Evolutionary conservation across 257 asterid species (phyloP).

Genomic region (Ophiorrhiza pumila): DNA sequence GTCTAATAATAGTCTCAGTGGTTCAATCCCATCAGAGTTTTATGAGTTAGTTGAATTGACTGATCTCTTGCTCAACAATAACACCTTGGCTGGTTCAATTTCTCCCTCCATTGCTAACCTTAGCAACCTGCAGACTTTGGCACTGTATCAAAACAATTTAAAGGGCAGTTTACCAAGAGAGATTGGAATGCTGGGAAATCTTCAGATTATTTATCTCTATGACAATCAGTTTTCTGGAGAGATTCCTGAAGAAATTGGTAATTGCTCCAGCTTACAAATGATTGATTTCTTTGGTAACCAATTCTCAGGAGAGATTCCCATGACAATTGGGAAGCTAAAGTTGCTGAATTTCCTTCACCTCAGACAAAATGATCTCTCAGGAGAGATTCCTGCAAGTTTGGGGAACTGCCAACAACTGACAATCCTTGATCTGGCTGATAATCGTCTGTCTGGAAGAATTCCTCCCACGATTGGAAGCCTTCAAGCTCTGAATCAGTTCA

Average conservation of each 20-base stretch:
- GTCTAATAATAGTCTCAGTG: conserved; percentile 72
- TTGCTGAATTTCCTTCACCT: conserved; percentile 70
- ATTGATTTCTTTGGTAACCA: conserved; percentile 75
- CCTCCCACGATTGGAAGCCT: conserved; percentile 68
- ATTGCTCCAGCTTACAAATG: conserved; percentile 69
- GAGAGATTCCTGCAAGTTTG: conserved; percentile 66
- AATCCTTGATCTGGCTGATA: conserved; percentile 80
- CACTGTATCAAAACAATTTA: conserved; percentile 63
- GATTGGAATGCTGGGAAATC: conserved; percentile 70
- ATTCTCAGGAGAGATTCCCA: conserved; percentile 64
- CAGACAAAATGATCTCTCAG: conserved; percentile 78
- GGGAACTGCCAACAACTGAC: conserved; percentile 62
- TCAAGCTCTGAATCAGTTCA: conserved; percentile 55
- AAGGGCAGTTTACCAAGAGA: conserved; percentile 59
- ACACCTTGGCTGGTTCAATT: conserved; percentile 59
- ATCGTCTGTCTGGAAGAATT: conserved; percentile 59
- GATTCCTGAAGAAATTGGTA: conserved; percentile 75
- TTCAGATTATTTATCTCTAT: conserved; percentile 61
- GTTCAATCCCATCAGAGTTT: conserved; percentile 65
- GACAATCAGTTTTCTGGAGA: conserved; percentile 77
- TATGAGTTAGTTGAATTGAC: conserved; percentile 55
- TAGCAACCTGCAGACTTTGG: conserved; percentile 59
- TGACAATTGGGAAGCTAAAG: conserved; percentile 59
- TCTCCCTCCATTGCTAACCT: conserved; percentile 59
- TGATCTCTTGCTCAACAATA: conserved; percentile 75